Percentiles rank a stretch among this genome's conserved stretches.
Evolutionary conservation across 2,329 filamentous ascomycete species (phyloP).

Genomic region (Lachnellula arida): DNA sequence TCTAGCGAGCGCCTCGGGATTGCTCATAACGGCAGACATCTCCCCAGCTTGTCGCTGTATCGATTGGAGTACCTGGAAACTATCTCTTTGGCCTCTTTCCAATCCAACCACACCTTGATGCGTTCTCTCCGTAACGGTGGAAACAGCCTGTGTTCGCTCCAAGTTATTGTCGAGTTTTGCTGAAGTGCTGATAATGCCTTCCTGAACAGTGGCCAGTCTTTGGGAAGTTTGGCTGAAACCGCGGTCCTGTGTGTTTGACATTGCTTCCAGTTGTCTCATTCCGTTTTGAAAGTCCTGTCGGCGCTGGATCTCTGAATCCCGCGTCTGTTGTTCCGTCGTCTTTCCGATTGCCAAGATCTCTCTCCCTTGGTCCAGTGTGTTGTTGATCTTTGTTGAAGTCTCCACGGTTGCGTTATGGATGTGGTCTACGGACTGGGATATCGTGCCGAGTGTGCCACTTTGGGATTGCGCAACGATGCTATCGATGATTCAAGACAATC

Average conservation of each 20-base stretch:
- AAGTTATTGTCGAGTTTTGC: not conserved
- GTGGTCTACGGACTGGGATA: not conserved
- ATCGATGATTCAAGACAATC: not conserved
- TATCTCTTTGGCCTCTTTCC: not conserved
- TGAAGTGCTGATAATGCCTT: not conserved
- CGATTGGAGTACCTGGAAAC: not conserved
- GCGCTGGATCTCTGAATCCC: not conserved
- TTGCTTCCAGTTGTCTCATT: not conserved
- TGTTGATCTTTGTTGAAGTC: not conserved
- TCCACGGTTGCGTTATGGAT: not conserved
- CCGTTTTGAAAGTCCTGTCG: not conserved
- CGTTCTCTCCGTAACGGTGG: not conserved
- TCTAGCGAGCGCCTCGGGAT: not conserved
- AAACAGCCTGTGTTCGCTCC: not conserved
- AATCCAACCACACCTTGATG: not conserved
- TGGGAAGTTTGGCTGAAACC: not conserved
- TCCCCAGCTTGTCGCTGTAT: not conserved
- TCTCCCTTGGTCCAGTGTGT: not conserved
- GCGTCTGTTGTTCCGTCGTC: not conserved
- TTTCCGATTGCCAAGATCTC: not conserved
- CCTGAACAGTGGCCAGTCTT: not conserved
- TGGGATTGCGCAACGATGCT: not conserved
- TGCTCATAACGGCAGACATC: not conserved
- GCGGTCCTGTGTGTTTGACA: not conserved
- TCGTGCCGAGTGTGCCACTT: not conserved